Evolutionary conservation across 1,284 basidiomycete genomes (phyloP).

Genomic region (Golubevia sp.): DNA sequence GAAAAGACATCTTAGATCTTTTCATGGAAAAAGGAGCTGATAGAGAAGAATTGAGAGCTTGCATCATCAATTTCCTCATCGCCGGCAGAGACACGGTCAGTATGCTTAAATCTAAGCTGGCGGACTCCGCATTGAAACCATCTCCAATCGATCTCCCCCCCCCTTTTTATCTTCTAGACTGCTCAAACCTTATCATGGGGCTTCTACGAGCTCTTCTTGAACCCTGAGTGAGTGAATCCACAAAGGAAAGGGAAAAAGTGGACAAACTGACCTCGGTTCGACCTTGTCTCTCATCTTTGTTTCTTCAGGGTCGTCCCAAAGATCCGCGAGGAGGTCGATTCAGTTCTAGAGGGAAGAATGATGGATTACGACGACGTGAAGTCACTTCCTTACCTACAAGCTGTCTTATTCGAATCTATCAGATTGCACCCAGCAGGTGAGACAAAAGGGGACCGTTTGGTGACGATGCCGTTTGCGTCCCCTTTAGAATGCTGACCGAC

Average conservation of each 20-base stretch:
- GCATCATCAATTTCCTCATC: constrained; percentile 45
- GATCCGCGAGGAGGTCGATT: constrained; percentile 26
- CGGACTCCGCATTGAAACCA: neutral
- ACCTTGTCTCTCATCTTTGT: no score
- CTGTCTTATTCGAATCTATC: constrained; percentile 35
- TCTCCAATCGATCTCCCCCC: neutral
- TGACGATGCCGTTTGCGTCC: neutral
- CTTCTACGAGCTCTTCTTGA: constrained; percentile 31
- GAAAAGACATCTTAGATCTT: constrained; percentile 42
- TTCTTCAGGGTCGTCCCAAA: constrained; percentile 23
- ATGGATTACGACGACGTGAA: constrained; percentile 39
- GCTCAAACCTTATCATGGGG: constrained; percentile 41
- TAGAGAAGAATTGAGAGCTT: constrained; percentile 28
- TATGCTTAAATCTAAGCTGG: neutral
- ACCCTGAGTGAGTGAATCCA: constrained; percentile 24
- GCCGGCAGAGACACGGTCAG: constrained; percentile 22
- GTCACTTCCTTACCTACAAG: constrained; percentile 26
- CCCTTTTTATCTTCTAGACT: constrained; percentile 19
- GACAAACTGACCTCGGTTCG: no score
- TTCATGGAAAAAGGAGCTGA: constrained; percentile 40
- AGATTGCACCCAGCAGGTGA: constrained; percentile 42
- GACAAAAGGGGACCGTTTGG: constrained; percentile 5
- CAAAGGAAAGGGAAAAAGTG: no score
- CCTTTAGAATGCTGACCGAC: neutral
- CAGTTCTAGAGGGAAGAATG: constrained; percentile 17